Percentiles rank a stretch among this genome's conserved stretches.
Evolutionary conservation across 106 monocot species (phyloP).

Genomic region (Dendrobium chrysotoxum): DNA sequence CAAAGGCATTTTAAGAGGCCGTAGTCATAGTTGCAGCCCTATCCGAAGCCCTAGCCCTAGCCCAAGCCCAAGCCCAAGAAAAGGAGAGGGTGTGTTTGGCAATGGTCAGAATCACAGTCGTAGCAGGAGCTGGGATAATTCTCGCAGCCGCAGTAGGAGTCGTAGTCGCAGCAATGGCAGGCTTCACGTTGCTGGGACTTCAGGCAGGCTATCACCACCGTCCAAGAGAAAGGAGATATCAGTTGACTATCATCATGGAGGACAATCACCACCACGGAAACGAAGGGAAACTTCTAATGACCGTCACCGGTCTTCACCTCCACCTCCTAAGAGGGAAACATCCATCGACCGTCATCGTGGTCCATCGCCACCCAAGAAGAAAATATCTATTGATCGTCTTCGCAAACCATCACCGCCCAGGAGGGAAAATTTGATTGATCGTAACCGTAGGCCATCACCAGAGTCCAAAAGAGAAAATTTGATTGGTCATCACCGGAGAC

Average conservation of each 20-base stretch:
- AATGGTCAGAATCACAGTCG: slow-evolving; percentile 11
- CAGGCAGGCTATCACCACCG: not conserved
- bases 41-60: slow-evolving; percentile 17
- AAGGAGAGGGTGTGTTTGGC: not conserved
- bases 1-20: slow-evolving; percentile 9
- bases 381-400: not conserved
- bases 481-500: not conserved
- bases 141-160: slow-evolving; percentile 15
- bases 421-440: slow-evolving; percentile 9
- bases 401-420: not conserved
- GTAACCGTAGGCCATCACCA: not conserved
- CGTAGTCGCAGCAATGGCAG: slow-evolving; percentile 13
- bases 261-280: slow-evolving; percentile 5
- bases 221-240: slow-evolving; percentile 5
- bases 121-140: slow-evolving; percentile 11
- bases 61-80: slow-evolving; percentile 18
- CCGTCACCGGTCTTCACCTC: not conserved
- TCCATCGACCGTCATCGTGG: not conserved
- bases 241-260: not conserved
- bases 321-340: slow-evolving; percentile 4
- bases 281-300: not conserved
- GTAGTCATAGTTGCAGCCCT: slow-evolving; percentile 4
- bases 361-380: not conserved
- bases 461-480: not conserved
- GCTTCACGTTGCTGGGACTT: not conserved